These are phyloP conservation scores for Phytomonas sp. DNA, from an alignment of 208 protist species.

Conservation along the genomic window DNA sequence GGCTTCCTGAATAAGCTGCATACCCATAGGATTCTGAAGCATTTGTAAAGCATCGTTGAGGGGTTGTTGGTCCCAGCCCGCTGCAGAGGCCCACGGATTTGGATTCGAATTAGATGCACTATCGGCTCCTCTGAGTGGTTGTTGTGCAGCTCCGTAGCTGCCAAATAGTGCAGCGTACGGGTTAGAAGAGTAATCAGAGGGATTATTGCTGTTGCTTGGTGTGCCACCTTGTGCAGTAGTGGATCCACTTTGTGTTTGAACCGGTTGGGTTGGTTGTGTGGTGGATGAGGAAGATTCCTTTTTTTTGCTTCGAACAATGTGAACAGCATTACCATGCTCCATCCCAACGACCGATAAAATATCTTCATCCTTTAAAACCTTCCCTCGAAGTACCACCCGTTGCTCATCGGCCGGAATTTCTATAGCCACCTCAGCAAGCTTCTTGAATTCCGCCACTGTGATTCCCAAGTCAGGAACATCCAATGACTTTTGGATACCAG, in stretches of 20 bases:
- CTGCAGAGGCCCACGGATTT: constrained; percentile 14
- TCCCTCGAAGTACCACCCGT: constrained; percentile 71
- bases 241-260: not conserved
- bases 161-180: constrained; percentile 66
- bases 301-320: constrained; percentile 78
- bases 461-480: constrained; percentile 65
- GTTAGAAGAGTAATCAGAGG: constrained; percentile 21
- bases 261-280: constrained; percentile 6
- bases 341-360: constrained; percentile 67
- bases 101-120: constrained; percentile 7
- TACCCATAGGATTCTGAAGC: constrained; percentile 61
- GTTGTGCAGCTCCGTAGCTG: constrained; percentile 20
- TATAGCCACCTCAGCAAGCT: constrained; percentile 25
- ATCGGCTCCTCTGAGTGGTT: constrained; percentile 5
- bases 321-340: constrained; percentile 68
- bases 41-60: constrained; percentile 27
- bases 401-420: constrained; percentile 78
- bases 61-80: constrained; percentile 2
- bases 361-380: constrained; percentile 80
- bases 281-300: not conserved
- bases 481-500: constrained; percentile 63
- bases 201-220: not conserved
- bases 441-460: constrained; percentile 66
- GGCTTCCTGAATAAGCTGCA: constrained; percentile 45
- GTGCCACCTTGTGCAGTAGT: not conserved